Evolutionary conservation across 2,329 filamentous ascomycete genomes (phyloP), one percentile per base, ranked within the genome.

Genomic region (Sordariomycetes sp.): DNA sequence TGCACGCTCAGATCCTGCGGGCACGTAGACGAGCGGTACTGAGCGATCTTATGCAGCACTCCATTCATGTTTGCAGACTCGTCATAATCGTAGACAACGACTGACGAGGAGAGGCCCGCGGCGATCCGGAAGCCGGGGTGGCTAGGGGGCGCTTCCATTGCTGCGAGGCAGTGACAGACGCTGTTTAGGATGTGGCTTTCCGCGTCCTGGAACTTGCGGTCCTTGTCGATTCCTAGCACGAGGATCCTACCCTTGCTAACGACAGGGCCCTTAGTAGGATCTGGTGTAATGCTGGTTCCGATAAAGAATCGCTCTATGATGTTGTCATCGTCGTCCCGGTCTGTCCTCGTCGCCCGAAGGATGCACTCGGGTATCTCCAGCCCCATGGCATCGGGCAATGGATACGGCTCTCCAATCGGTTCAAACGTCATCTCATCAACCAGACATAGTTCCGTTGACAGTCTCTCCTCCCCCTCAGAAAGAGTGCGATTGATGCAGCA

Each of bases 381-480:
- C 1, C 71, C 69, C 1, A 70, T 68, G 0, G 71, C 71, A 8
- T 66, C 67, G 12, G 77, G 71, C 15, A 97, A 72, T 7, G 78
- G 68, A 61, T 88, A 86, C 0, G 84, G 81, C 62, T 87, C 70
- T 1, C 82, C 89, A 0, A 96, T 76, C 55, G 86, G 80, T 60
- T 87, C 83, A 69, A 97, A 96, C 20, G 89, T 75, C 36, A 96
- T 83, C 65, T 97, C 94, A 64, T 99, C 92, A 1, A 95, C 90
- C 1, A 99, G 79, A 64, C 86, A 86, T 65, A 99, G 88, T n/a
- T 85, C 84, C 64, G 88, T 92, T 10, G 81, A 80, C 13, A 96
- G 78, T 3, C 85, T 70, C 68, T 99, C 94, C 61, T 84, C 83
- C 15, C 87, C 87, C 10, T 81, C 73, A 12, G 78, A 71, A 1